A percentile compares a stretch with the other conserved stretches of the same genome.
phyloP scores from a whole-genome alignment of 1,139 yeast genomes.

The Suhomyces taliae region DNA sequence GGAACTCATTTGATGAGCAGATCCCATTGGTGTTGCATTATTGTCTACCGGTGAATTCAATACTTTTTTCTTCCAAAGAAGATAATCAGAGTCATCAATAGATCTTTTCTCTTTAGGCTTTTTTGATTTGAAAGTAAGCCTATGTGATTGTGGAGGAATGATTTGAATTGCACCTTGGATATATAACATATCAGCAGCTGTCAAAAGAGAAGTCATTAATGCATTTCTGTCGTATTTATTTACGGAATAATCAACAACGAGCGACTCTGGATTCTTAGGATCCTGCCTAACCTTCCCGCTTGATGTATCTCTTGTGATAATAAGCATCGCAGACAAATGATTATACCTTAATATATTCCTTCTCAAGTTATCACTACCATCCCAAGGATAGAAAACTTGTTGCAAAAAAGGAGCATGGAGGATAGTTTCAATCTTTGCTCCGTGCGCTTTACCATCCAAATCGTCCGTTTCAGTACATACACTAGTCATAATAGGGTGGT shows the following conservation, averaged over 20 bases:
- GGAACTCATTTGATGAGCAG: slow-evolving; percentile 63
- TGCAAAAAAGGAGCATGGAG: slow-evolving; percentile 49
- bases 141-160: slow-evolving; percentile 36
- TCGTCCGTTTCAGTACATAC: slow-evolving; percentile 52
- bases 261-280: slow-evolving; percentile 35
- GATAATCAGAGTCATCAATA: slow-evolving; percentile 47
- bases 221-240: slow-evolving; percentile 47
- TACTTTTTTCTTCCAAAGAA: slow-evolving; percentile 42
- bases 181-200: slow-evolving; percentile 49
- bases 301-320: slow-evolving; percentile 50
- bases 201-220: slow-evolving; percentile 39
- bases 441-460: slow-evolving; percentile 57
- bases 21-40: slow-evolving; percentile 42
- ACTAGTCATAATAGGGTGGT: slow-evolving; percentile 52
- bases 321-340: slow-evolving; percentile 40
- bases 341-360: slow-evolving; percentile 40
- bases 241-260: slow-evolving; percentile 42
- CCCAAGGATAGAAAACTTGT: slow-evolving; percentile 46
- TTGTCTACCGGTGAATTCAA: slow-evolving; percentile 21
- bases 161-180: slow-evolving; percentile 54
- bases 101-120: slow-evolving; percentile 44
- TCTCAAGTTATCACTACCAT: slow-evolving; percentile 35
- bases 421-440: slow-evolving; percentile 55
- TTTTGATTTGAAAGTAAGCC: slow-evolving; percentile 39
- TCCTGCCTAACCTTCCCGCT: slow-evolving; percentile 43